These are phyloP conservation scores for Termitomyces sp. DNA, from an alignment of 768 basidiomycete species.

Conservation along the genomic window DNA sequence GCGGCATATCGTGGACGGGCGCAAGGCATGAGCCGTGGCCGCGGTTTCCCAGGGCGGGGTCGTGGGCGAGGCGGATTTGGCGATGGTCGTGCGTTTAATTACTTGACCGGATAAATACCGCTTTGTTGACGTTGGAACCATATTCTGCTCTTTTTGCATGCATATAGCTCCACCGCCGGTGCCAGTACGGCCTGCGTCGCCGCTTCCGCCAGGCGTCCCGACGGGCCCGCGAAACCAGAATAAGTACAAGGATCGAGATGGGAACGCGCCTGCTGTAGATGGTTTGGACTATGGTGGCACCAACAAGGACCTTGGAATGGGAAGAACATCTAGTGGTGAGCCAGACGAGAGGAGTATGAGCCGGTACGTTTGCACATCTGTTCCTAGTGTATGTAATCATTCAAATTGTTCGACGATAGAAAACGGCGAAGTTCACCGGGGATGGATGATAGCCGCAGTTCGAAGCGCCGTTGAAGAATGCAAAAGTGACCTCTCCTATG, in stretches of 20 bases:
- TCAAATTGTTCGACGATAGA: constrained; percentile 26
- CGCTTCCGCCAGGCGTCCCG: constrained; percentile 81
- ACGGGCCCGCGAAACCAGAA: constrained; percentile 86
- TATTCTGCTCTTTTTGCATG: background rate
- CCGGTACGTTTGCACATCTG: constrained; percentile 34
- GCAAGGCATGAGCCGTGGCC: constrained; percentile 35
- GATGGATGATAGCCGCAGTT: constrained; percentile 60
- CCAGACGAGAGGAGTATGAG: constrained; percentile 62
- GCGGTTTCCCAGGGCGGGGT: constrained; percentile 35
- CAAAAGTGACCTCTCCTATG: background rate
- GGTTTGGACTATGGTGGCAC: constrained; percentile 83
- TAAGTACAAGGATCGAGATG: constrained; percentile 87
- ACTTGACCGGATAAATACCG: background rate
- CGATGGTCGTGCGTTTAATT: constrained; percentile 23
- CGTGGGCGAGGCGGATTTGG: constrained; percentile 40
- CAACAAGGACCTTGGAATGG: constrained; percentile 30
- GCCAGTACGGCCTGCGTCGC: constrained; percentile 75
- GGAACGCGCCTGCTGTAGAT: constrained; percentile 79
- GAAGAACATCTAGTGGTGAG: constrained; percentile 59
- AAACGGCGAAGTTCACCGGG: constrained; percentile 74
- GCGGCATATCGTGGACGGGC: constrained; percentile 24
- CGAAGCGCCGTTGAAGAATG: constrained; percentile 59
- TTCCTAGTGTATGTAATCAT: background rate
- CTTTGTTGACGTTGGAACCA: constrained; percentile 20
- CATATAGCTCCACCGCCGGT: constrained; percentile 30